These are phyloP conservation scores for Chlamydomonas urium DNA, from an alignment of 139 green algal species.

Conservation along the genomic window DNA sequence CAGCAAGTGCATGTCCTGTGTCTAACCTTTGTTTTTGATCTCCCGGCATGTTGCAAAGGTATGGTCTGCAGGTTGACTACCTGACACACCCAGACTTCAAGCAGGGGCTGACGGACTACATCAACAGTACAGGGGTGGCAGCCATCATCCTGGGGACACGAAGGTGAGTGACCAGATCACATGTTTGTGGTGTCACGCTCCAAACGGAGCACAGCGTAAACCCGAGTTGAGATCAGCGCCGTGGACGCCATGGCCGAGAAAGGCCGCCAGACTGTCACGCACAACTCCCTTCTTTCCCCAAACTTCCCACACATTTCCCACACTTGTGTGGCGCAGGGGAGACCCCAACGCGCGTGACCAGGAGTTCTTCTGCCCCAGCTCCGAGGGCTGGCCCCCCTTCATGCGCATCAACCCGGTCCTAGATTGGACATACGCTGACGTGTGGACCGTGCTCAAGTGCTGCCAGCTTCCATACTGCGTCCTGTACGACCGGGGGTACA, in stretches of 20 bases:
- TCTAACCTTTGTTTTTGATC: too few species aligned
- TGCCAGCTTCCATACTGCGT: conserved; percentile 33
- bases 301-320: neutral
- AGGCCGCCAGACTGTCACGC: too few species aligned
- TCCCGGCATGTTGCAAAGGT: too few species aligned
- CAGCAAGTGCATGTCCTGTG: too few species aligned
- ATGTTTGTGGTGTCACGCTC: neutral
- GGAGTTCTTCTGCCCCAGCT: conserved; percentile 86
- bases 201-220: too few species aligned
- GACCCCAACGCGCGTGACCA: conserved; percentile 83
- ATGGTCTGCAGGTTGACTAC: conserved; percentile 54
- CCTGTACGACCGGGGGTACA: conserved; percentile 87
- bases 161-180: conserved; percentile 39
- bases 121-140: conserved; percentile 41
- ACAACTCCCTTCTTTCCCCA: neutral
- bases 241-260: too few species aligned
- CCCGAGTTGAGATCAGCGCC: neutral
- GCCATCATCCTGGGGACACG: conserved; percentile 81
- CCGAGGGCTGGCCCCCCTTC: conserved; percentile 87
- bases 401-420: conserved; percentile 97
- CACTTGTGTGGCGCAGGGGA: conserved; percentile 52
- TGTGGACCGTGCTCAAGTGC: conserved; percentile 85
- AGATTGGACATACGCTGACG: conserved; percentile 87
- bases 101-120: conserved; percentile 53
- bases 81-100: conserved; percentile 69